Base-by-base conservation (phyloP, 2,329 filamentous ascomycete genomes). In the Boeremia exigua region DNA sequence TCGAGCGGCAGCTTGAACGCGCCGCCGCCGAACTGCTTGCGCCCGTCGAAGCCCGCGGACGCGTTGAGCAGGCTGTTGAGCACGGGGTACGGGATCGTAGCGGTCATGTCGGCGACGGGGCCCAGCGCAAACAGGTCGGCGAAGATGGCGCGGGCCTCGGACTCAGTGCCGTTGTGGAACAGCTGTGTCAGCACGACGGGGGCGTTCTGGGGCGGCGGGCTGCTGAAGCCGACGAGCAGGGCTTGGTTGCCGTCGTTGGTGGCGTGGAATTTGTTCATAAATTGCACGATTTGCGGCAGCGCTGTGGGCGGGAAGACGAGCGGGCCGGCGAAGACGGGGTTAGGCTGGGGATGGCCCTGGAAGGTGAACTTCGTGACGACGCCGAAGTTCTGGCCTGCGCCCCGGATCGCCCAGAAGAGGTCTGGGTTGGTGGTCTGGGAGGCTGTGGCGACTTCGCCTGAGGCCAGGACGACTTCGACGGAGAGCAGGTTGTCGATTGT, bases 401-500 rank as follows among this genome's bases (percentile, higher is more conserved):
- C 77, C 14, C 76, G 71, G 28, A 78, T 61, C 0, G 75, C 76
- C 64, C 68, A 74, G 67, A 77, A 80, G 6, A 80, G 65, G 43
- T 72, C 70, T 4, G 65, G 11, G 34, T 73, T 56, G 2, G 50
- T 32, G 3, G 56, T 59, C 8, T 53, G 44, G 30, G 71, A 74
- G 19, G 73, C 76, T 30, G 66, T 63, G 28, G 76, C 65, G 23
- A 72, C 60, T n/a, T 67, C 60, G 15, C 75, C 76, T n/a, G 70
- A 69, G 2, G 74, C 71, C 9, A 73, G 69, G 28, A 76, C 72
- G 1, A 75, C 64, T 9, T 69, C 56, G 12, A 70, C 69, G 9
- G 66, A 66, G 30, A 73, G 37, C 7, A 84, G 72, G 56, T 76
- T 76, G 2, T 79, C 71, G 45, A 84, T 81, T 0, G 77, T 77